These are phyloP conservation scores for Lactarius akahatsu DNA, from an alignment of 768 basidiomycete genomes.

Conservation along the genomic window DNA sequence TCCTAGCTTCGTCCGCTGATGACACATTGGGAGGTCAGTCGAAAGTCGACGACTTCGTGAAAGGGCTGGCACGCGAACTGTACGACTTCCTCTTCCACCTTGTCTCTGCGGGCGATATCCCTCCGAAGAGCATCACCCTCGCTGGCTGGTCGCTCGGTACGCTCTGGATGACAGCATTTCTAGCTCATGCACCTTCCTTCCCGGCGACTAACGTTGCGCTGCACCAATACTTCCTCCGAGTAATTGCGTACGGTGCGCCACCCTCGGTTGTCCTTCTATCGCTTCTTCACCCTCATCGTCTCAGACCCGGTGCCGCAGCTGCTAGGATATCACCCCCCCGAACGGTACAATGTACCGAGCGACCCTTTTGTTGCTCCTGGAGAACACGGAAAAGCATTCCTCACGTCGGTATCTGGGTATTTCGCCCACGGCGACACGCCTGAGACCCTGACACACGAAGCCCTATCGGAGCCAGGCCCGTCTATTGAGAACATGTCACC, in stretches of 20 bases:
- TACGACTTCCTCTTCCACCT: neutral
- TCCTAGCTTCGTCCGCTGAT: neutral
- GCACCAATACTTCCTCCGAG: neutral
- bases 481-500: neutral
- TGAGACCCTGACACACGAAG: neutral
- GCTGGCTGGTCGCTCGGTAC: constrained; percentile 2
- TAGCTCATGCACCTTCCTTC: neutral
- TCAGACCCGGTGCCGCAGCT: neutral
- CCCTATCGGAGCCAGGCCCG: neutral
- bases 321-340: neutral
- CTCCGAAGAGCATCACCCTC: neutral
- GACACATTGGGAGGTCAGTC: neutral
- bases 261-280: neutral
- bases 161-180: neutral
- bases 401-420: neutral
- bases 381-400: neutral
- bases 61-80: neutral
- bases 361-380: neutral
- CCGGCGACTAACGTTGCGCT: neutral
- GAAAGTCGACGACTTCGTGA: neutral
- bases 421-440: neutral
- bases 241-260: neutral
- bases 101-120: neutral
- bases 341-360: neutral
- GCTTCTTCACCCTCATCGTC: neutral